Conservation (phyloP, 2,329 filamentous ascomycete genomes). For the Fusarium sublunatum region DNA sequence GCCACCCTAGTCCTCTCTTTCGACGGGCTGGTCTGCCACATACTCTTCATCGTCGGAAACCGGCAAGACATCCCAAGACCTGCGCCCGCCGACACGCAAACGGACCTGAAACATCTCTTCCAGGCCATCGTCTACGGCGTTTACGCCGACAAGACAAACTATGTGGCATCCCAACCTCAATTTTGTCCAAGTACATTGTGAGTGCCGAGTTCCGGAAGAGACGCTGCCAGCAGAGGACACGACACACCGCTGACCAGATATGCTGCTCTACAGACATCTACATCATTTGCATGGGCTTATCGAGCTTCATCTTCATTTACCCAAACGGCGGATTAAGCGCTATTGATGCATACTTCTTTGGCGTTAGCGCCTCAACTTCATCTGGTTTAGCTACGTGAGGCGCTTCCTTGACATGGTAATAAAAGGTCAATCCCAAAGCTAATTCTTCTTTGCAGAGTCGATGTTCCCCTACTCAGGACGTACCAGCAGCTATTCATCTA, state of each 20-base stretch:
- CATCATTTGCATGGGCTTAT: slow-evolving; percentile 42
- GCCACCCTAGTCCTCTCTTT: slow-evolving; percentile 4
- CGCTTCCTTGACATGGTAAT: neutral
- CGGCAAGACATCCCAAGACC: slow-evolving; percentile 15
- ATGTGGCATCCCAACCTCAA: slow-evolving; percentile 44
- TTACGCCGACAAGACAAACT: slow-evolving; percentile 18
- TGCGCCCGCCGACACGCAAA: slow-evolving; percentile 18
- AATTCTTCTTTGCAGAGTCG: slow-evolving; percentile 52
- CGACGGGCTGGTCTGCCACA: slow-evolving; percentile 24
- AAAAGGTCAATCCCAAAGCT: neutral
- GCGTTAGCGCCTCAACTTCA: slow-evolving; percentile 61
- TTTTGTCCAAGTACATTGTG: slow-evolving; percentile 46
- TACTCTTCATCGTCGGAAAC: slow-evolving; percentile 20
- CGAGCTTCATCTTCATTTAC: slow-evolving; percentile 38
- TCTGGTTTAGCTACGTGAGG: slow-evolving; percentile 63
- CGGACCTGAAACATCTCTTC: slow-evolving; percentile 2
- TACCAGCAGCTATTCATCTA: slow-evolving; percentile 66
- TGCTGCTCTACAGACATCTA: slow-evolving; percentile 37
- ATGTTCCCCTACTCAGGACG: slow-evolving; percentile 59
- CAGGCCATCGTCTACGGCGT: slow-evolving; percentile 16
- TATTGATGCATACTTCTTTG: slow-evolving; percentile 63
- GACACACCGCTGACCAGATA: neutral
- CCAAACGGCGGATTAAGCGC: slow-evolving; percentile 46
- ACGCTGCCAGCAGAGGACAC: slow-evolving; percentile 16
- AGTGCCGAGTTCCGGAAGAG: slow-evolving; percentile 12